These are phyloP conservation scores for Chaetomium globosum DNA, from an alignment of 2,329 filamentous ascomycete genomes.

Conservation along the genomic window DNA sequence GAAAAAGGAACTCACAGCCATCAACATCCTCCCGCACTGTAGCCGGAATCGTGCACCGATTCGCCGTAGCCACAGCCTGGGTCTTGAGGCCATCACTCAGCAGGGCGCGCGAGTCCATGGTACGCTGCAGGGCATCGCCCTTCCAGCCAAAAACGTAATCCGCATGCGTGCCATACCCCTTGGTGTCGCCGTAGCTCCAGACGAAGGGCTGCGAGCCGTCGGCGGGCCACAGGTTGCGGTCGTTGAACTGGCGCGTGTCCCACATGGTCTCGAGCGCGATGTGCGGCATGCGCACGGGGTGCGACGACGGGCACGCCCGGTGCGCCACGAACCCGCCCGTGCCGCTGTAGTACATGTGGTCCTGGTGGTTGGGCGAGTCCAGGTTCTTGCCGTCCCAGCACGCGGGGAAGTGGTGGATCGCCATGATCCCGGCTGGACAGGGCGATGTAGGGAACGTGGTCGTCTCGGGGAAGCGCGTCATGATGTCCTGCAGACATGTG, in stretches of 20 bases:
- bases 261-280: conserved; percentile 50
- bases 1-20: conserved; percentile 33
- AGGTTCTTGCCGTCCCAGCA: conserved; percentile 56
- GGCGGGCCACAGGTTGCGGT: conserved; percentile 40
- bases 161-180: neutral
- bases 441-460: conserved; percentile 45
- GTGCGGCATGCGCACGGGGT: conserved; percentile 40
- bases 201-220: conserved; percentile 34
- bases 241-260: conserved; percentile 45
- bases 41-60: conserved; percentile 38
- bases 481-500: conserved; percentile 46
- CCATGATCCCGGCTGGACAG: conserved; percentile 49
- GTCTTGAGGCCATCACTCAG: conserved; percentile 39
- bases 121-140: conserved; percentile 39
- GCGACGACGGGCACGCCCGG: conserved; percentile 36
- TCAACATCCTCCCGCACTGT: conserved; percentile 40
- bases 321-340: conserved; percentile 16
- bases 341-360: conserved; percentile 37
- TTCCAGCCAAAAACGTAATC: conserved; percentile 36
- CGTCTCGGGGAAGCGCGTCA: conserved; percentile 47
- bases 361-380: conserved; percentile 51
- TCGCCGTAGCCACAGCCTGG: conserved; percentile 40
- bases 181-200: conserved; percentile 32
- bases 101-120: conserved; percentile 36
- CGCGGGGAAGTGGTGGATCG: conserved; percentile 45